Conservation (phyloP, 257 asterid species). For the Coffea eugenioides region DNA sequence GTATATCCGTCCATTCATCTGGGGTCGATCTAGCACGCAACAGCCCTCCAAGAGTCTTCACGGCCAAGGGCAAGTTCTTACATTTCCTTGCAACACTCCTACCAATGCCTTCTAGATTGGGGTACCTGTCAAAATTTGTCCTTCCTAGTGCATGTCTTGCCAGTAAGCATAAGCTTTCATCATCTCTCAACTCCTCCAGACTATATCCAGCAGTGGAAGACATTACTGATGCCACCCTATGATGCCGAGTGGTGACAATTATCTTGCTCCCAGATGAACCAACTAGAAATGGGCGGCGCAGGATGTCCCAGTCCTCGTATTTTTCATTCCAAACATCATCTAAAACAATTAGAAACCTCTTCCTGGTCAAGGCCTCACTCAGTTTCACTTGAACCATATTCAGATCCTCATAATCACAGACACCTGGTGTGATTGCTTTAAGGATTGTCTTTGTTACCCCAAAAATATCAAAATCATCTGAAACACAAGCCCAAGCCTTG, state of each 20-base stretch:
- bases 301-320: slow-evolving; percentile 12
- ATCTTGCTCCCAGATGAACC: slow-evolving; percentile 20
- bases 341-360: slow-evolving; percentile 16
- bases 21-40: neutral
- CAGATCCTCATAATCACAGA: slow-evolving; percentile 13
- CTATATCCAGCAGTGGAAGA: neutral
- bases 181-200: slow-evolving; percentile 11
- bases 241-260: slow-evolving; percentile 16
- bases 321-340: slow-evolving; percentile 25
- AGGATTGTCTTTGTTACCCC: neutral
- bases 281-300: slow-evolving; percentile 16
- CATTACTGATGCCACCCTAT: slow-evolving; percentile 10
- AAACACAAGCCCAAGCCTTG: slow-evolving; percentile 17
- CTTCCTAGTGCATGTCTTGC: slow-evolving; percentile 16
- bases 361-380: neutral
- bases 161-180: slow-evolving; percentile 13
- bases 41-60: slow-evolving; percentile 18
- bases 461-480: slow-evolving; percentile 5
- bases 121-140: neutral
- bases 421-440: neutral
- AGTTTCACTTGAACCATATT: slow-evolving; percentile 12
- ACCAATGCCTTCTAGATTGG: slow-evolving; percentile 4
- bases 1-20: slow-evolving; percentile 18
- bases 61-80: slow-evolving; percentile 21
- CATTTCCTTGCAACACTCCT: slow-evolving; percentile 17